These are phyloP conservation scores for Stylosanthes scabra DNA, from an alignment of 331 rosid genomes.

Conservation along the genomic window DNA sequence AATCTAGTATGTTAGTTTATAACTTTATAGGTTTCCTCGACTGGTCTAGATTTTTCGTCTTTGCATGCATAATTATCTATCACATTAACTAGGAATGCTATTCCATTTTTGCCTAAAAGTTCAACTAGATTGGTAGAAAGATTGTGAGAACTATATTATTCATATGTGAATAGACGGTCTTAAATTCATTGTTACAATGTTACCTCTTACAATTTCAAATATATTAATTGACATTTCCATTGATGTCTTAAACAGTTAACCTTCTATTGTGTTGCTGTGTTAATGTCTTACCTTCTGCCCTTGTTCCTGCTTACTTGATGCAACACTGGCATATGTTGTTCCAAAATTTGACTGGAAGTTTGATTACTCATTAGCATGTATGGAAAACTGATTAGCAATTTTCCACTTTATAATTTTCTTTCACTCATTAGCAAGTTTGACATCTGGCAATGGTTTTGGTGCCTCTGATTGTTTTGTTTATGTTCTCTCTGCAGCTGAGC, in stretches of 20 bases:
- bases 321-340: too few relatives aligned
- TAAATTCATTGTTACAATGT: not conserved
- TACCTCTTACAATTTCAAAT: not conserved
- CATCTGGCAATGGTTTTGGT: conserved; percentile 29
- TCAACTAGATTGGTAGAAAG: not conserved
- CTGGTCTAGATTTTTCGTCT: too few relatives aligned
- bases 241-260: conserved; percentile 4
- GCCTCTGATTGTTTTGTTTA: conserved; percentile 16
- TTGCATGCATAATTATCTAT: too few relatives aligned
- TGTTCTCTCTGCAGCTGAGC: conserved; percentile 53
- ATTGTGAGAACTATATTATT: not conserved
- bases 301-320: too few relatives aligned
- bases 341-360: not conserved
- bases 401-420: not conserved
- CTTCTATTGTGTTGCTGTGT: conserved; percentile 8
- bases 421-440: too few relatives aligned
- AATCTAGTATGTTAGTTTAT: too few relatives aligned
- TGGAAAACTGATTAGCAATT: conserved; percentile 8
- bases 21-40: too few relatives aligned
- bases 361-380: conserved; percentile 11
- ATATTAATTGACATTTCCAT: conserved; percentile 12
- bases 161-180: not conserved
- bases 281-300: conserved; percentile 16
- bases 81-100: not conserved
- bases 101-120: not conserved